phyloP scores from a whole-genome alignment of 2,329 filamentous ascomycete species.

The Talaromyces sp. region DNA sequence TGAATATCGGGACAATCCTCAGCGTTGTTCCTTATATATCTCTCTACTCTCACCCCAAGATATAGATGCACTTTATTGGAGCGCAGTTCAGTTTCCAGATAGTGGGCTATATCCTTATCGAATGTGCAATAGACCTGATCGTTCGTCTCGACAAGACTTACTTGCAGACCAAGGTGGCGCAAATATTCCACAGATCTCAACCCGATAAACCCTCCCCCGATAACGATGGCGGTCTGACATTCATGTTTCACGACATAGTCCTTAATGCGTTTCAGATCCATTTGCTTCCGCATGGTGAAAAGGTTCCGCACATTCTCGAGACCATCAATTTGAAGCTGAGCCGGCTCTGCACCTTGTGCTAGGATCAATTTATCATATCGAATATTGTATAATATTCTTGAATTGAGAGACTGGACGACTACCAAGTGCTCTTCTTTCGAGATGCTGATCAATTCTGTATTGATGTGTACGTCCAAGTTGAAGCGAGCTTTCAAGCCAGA shows the following conservation, averaged over 20 bases:
- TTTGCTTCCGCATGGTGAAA: conserved; percentile 6
- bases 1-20: background rate
- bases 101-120: conserved; percentile 4
- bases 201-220: conserved; percentile 7
- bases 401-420: background rate
- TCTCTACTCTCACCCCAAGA: background rate
- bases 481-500: conserved; percentile 9
- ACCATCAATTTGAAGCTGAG: background rate
- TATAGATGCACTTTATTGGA: background rate
- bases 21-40: background rate
- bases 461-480: conserved; percentile 5
- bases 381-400: background rate
- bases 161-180: conserved; percentile 4
- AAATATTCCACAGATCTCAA: conserved; percentile 2
- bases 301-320: background rate
- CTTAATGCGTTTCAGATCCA: background rate
- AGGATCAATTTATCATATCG: conserved; percentile 10
- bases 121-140: conserved; percentile 5
- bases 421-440: background rate
- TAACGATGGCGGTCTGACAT: background rate
- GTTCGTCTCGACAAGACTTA: conserved; percentile 1
- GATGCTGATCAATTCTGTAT: conserved; percentile 10
- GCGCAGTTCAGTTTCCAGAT: conserved; percentile 1
- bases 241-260: background rate
- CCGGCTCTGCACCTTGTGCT: conserved; percentile 3